Evolutionary conservation across 116 monocot species (phyloP), one percentile per base, ranked within the genome.

Genomic region (Trichopus zeylanicus): DNA sequence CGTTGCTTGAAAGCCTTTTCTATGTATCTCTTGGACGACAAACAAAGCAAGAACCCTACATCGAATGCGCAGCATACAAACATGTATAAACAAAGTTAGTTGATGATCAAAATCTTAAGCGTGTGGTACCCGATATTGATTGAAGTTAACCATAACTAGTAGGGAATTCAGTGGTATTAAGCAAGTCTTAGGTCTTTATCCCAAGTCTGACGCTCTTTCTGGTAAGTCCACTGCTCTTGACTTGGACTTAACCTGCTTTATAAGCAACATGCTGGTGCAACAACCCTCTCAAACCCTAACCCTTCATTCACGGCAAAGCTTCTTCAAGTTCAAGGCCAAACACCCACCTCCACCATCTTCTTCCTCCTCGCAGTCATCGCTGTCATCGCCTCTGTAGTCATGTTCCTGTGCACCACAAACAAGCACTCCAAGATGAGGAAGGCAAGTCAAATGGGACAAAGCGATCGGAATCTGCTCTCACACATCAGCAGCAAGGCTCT

Each of bases 371-470:
- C 35, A 26, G 5, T 15, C 16, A 19, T 59, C 1, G 51, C 37
- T 7, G 55, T 42, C 13, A 16, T 53, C 4, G 28, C 61, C 24
- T 28, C 52, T 11, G 6, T 54, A 13, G 11, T 69, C 61, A 46
- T 55, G 29, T 39, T 53, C 42, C 69, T 69, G 7, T 69, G 69
- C 61, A 54, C 46, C 27, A 61, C 38, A 8, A 8, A 49, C 49
- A 49, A 24, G 49, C 53, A 29, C 60, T 46, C 46, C 56, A 56
- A 56, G 39, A 37, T 29, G 60, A 8, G 10, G 5, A n/a, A 34
- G 6, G 23, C 1, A 2, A 11, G 24, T 46, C 24, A 52, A n/a
- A 52, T 12, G 34, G 34, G 53, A 19, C 12, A 29, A 8, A 29
- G 35, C 15, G 12, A 28, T 9, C 15, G 29, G 4, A 25, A 48